Evolutionary conservation across 2,329 filamentous ascomycete genomes (phyloP).

Genomic region (Talaromyces sp.): DNA sequence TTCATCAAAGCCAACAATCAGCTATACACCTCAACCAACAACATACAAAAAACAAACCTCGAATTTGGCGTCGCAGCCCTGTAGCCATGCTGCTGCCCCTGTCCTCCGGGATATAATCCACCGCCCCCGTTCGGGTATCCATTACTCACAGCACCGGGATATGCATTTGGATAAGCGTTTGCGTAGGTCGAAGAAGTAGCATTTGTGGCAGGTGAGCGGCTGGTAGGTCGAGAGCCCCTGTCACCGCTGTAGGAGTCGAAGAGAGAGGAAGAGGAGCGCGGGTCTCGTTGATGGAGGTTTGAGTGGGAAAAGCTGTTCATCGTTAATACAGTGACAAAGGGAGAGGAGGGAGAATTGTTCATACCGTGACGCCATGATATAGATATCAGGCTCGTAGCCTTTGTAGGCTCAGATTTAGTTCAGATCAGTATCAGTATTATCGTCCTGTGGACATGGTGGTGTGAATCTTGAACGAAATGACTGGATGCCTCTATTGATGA

Average conservation of each 20-base stretch:
- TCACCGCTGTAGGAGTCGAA: slow-evolving; percentile 68
- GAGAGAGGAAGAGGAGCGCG: slow-evolving; percentile 66
- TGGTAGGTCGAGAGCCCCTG: slow-evolving; percentile 33
- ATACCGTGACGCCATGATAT: slow-evolving; percentile 16
- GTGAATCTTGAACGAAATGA: background rate
- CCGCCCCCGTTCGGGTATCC: slow-evolving; percentile 18
- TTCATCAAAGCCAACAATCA: background rate
- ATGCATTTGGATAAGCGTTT: slow-evolving; percentile 35
- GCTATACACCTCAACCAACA: background rate
- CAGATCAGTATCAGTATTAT: background rate
- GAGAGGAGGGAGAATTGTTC: background rate
- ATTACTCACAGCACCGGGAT: slow-evolving; percentile 18
- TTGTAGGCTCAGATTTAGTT: background rate
- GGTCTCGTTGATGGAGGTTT: slow-evolving; percentile 65
- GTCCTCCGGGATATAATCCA: slow-evolving; percentile 17
- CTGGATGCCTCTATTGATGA: background rate
- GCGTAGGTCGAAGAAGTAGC: slow-evolving; percentile 51
- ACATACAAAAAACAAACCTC: slow-evolving; percentile 46
- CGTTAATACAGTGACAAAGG: background rate
- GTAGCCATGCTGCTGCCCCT: slow-evolving; percentile 3
- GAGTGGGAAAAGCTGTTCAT: slow-evolving; percentile 61
- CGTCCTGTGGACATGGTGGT: background rate
- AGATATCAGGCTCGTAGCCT: background rate
- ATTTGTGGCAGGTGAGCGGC: slow-evolving; percentile 34
- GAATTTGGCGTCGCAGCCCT: slow-evolving; percentile 60